Base-by-base conservation (phyloP, 768 basidiomycete genomes). In the Kwoniella botswanensis region DNA sequence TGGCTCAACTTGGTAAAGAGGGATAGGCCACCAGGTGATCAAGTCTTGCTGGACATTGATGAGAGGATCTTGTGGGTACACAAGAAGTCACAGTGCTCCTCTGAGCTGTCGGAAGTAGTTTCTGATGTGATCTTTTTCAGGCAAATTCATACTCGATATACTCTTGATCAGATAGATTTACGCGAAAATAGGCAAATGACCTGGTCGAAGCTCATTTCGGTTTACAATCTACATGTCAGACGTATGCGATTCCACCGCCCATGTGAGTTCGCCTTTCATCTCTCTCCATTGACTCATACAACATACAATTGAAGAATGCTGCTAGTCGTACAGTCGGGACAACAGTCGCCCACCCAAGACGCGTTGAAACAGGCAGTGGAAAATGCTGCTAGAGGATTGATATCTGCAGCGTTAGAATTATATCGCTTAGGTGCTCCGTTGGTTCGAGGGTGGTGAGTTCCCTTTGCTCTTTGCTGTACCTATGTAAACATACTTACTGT, bases 11-110 rank as follows among this genome's bases (percentile, higher is more conserved):
- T 60, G 58, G 58, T 60, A 12, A 29, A 43, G 17, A 9, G 29
- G 21, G 58, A 60, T 10, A 60, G 17, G 17, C 11, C 35, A 15
- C 29, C 58, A 60, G 2, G 41, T 11, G 26, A 60, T 41, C 22
- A 60, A 35, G 26, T 21, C 17, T 17, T 63, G 7, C 43, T 63
- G 24, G 62, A 63, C 18, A 42, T 63, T 4, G 62, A 63, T 46
- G 12, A 50, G 12, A 12, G 62, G 11, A 13, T 63, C 2, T 5
- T 52, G 62, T 63, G 62, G 22, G 62, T 63, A 7, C 18, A 18
- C 17, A 26, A 26, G 26, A 2, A 24, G 58, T 60, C 11, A 15
- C 9, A 21, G n/a, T 26, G 1, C 4, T 35, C 58, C 58, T 17
- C 10, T 3, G 26, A 24, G 11, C 3, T 41, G 41, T 18, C 26